These are phyloP conservation scores for Mucor lusitanicus DNA, from an alignment of 371 early-diverging fungal species.

Conservation along the genomic window DNA sequence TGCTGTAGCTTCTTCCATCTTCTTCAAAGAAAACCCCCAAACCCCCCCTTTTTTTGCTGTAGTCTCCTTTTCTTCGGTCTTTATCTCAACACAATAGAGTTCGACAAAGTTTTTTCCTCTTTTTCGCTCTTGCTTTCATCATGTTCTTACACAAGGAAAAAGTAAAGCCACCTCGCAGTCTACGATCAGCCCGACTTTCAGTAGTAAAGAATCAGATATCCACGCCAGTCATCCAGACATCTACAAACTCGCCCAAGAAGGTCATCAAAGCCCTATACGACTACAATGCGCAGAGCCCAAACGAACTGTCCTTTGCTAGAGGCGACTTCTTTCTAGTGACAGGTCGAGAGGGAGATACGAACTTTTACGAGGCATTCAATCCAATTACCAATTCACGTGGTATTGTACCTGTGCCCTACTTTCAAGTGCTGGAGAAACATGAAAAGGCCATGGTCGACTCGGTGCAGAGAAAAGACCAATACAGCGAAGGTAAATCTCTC, in stretches of 20 bases:
- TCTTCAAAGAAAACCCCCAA: background rate
- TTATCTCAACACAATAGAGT: background rate
- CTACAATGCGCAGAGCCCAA: conserved; percentile 60
- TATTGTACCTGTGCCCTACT: conserved; percentile 72
- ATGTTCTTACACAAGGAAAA: conserved; percentile 32
- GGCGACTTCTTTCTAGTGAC: conserved; percentile 90
- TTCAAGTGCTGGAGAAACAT: conserved; percentile 69
- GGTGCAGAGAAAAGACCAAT: background rate
- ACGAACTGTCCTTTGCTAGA: conserved; percentile 73
- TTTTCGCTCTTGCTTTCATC: background rate
- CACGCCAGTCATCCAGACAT: conserved; percentile 30
- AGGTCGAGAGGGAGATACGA: conserved; percentile 58
- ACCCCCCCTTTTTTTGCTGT: background rate
- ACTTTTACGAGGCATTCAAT: conserved; percentile 82
- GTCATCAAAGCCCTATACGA: conserved; percentile 76
- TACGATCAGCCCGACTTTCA: conserved; percentile 27
- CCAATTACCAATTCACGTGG: conserved; percentile 76
- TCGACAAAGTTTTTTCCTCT: background rate
- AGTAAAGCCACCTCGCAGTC: conserved; percentile 25
- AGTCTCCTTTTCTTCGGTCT: background rate
- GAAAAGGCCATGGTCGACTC: conserved; percentile 22
- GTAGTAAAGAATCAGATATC: conserved; percentile 38
- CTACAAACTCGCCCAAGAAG: conserved; percentile 67
- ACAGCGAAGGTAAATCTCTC: conserved; percentile 4
- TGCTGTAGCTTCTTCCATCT: background rate